Evolutionary conservation across 2,329 filamentous ascomycete genomes (phyloP), one percentile per base, ranked within the genome.

Genomic region (Cladosporium phlei): DNA sequence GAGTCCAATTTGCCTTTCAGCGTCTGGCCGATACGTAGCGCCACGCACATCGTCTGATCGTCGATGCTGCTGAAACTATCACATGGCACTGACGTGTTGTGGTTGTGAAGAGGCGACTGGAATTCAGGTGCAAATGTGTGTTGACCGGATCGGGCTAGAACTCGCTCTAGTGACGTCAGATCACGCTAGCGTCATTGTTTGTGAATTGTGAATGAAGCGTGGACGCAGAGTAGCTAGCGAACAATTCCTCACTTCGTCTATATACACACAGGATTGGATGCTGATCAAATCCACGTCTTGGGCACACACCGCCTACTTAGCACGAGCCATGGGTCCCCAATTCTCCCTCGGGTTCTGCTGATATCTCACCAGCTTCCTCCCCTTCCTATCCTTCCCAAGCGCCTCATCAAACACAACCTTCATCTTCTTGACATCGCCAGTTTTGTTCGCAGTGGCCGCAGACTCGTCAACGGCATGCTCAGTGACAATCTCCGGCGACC

Each of bases 341-440:
- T 97, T 93, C 60, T 88, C 83, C 50, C 85, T 75, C 35, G 93
- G 93, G 63, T 97, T 97, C 51, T 83, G 70, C 70, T 95, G 93
- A 66, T 96, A 98, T 52, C 91, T 76, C 45, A 94, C 82, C 35
- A 94, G 74, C 54, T 83, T 85, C 63, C 79, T 83, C 44, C 59
- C 61, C 27, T 38, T 72, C 52, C 73, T 77, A 50, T 88, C 83
- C 56, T 75, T 83, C 1, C 90, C 91, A 10, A 96, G 74, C 46
- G 73, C 65, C 55, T 93, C 87, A 63, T 97, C 83, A 63, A 98
- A 97, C 1, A 83, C 78, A 48, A 89, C 78, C 30, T 80, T 71
- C 53, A 82, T 66, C 33, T 75, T 67, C 50, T 64, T 69, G 14
- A 38, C 28, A 14, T 28, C 63, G 12, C 39, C 30, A 10, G 48